These are phyloP conservation scores for Ophiocordyceps unilateralis DNA, from an alignment of 2,329 filamentous ascomycete genomes.

Conservation along the genomic window DNA sequence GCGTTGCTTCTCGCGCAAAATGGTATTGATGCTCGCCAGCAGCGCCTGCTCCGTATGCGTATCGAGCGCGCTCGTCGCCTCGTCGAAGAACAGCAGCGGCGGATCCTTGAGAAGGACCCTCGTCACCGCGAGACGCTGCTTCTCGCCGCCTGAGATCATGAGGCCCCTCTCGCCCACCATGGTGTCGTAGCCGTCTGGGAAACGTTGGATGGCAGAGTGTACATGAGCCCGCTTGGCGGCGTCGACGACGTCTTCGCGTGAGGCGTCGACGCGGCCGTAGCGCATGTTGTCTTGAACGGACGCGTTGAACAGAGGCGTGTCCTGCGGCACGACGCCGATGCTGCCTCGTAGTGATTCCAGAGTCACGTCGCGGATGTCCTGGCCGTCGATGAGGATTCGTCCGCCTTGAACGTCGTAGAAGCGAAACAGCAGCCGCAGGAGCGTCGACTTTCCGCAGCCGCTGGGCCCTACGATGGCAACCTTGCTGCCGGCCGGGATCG, in stretches of 20 bases:
- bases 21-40: constrained; percentile 82
- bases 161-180: constrained; percentile 86
- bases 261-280: constrained; percentile 70
- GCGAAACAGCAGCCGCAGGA: constrained; percentile 78
- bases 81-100: constrained; percentile 82
- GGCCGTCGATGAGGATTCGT: constrained; percentile 77
- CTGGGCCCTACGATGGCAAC: constrained; percentile 89
- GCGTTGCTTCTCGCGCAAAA: constrained; percentile 69
- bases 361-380: constrained; percentile 72
- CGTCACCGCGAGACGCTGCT: constrained; percentile 75
- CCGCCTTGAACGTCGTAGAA: constrained; percentile 83
- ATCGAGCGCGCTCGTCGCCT: constrained; percentile 82
- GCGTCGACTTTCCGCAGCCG: constrained; percentile 90
- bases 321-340: constrained; percentile 93
- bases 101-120: constrained; percentile 77
- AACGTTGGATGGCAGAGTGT: constrained; percentile 61
- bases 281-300: constrained; percentile 91
- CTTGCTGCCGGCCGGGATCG: constrained; percentile 90
- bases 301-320: constrained; percentile 94
- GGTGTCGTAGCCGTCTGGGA: constrained; percentile 79
- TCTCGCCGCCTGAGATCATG: constrained; percentile 94
- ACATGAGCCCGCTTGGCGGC: constrained; percentile 74
- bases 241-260: constrained; percentile 52
- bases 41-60: constrained; percentile 87
- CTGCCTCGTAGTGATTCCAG: constrained; percentile 67